Percentiles rank a stretch among this genome's conserved stretches.
Conservation (phyloP, 1,284 basidiomycete genomes). For the Prillingera fragicola region DNA sequence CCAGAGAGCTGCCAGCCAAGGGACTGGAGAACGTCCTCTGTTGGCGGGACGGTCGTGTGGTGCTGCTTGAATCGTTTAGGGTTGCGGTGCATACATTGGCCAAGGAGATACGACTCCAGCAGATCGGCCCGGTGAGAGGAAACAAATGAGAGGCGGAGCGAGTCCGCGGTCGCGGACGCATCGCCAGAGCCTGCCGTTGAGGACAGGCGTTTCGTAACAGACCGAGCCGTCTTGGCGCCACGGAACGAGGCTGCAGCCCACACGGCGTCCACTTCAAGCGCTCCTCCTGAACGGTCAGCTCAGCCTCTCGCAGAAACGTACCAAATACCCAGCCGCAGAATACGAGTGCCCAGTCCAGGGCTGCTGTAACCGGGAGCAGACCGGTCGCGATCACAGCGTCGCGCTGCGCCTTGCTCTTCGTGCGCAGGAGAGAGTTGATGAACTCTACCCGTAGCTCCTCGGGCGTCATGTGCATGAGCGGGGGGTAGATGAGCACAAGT, state of each 20-base stretch:
- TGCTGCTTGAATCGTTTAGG: conserved; percentile 3
- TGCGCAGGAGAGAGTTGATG: conserved; percentile 17
- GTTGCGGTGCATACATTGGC: conserved; percentile 5
- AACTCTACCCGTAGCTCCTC: conserved; percentile 17
- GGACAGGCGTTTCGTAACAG: conserved; percentile 16
- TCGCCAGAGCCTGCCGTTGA: conserved; percentile 1
- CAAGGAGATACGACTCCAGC: conserved; percentile 8
- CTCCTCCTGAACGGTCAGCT: conserved; percentile 9
- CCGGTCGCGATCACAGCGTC: conserved; percentile 22
- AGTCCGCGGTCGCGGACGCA: background rate
- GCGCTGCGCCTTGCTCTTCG: conserved; percentile 20
- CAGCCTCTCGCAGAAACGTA: background rate
- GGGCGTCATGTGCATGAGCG: conserved; percentile 6
- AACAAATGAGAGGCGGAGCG: conserved; percentile 6
- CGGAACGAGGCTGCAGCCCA: conserved; percentile 16
- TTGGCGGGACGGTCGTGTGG: conserved; percentile 2
- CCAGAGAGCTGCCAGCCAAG: conserved; percentile 17
- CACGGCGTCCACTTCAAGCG: conserved; percentile 19
- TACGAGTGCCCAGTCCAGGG: conserved; percentile 17
- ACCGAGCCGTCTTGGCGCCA: conserved; percentile 20
- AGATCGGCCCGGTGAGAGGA: conserved; percentile 2
- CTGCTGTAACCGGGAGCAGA: conserved; percentile 11
- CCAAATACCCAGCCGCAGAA: conserved; percentile 23
- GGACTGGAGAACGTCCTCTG: conserved; percentile 11
- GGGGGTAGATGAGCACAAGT: conserved; percentile 21